Evolutionary conservation across 73 alveolate genomes (phyloP).

Genomic region (Paramecium sonneborni): DNA sequence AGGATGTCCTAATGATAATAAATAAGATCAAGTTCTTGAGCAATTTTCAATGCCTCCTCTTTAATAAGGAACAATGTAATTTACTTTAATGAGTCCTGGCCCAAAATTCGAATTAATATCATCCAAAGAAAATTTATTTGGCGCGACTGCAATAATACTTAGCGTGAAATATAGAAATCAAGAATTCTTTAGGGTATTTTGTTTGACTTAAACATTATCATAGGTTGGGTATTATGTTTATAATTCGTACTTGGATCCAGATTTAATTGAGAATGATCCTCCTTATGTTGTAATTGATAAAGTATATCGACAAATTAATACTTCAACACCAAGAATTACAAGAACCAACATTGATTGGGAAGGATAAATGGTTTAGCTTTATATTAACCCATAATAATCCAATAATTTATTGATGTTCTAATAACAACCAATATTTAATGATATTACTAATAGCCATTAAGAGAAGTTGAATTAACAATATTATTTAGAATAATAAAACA

Average conservation of each 20-base stretch:
- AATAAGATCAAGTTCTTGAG: conserved; percentile 90
- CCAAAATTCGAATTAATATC: conserved; percentile 90
- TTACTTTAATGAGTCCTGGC: conserved; percentile 79
- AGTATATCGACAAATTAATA: conserved; percentile 82
- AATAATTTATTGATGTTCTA: neutral
- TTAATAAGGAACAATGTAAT: conserved; percentile 87
- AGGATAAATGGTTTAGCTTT: neutral
- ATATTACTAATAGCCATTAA: neutral
- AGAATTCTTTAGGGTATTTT: conserved; percentile 90
- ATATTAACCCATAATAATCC: neutral
- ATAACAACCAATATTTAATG: neutral
- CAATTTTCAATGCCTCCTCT: conserved; percentile 88
- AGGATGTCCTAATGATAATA: conserved; percentile 90
- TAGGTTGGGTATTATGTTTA: conserved; percentile 91
- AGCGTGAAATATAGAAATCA: conserved; percentile 89
- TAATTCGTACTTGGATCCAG: conserved; percentile 89
- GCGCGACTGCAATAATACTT: conserved; percentile 92
- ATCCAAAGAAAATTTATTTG: conserved; percentile 83
- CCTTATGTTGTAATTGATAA: conserved; percentile 72
- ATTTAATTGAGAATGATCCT: conserved; percentile 92
- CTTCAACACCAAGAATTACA: conserved; percentile 93
- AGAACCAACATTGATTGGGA: conserved; percentile 91
- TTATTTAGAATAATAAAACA: neutral
- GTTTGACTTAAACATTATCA: neutral
- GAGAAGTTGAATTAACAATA: conserved; percentile 43